Base-by-base conservation (phyloP, 331 rosid species). In the Arachis monticola region DNA sequence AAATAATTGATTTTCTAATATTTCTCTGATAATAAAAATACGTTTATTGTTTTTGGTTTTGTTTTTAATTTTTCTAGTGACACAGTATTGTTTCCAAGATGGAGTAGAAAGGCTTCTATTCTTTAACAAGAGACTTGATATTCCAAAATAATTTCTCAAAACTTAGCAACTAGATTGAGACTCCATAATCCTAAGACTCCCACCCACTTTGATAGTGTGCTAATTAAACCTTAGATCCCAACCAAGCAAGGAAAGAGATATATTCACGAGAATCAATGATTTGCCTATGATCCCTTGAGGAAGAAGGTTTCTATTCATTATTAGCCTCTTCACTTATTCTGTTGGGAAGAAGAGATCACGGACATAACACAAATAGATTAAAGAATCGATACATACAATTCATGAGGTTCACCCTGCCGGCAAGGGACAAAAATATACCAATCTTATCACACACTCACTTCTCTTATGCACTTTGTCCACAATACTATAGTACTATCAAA, bases 241-340 rank as follows among this genome's bases (percentile, higher is more conserved):
- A 31, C 46, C 45, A n/a, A 56, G 11, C 3, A 14, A 5, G 64
- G 6, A 38, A 76, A 76, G 74, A 35, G 40, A 35, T 35, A 35
- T 35, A 35, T 47, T 59, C 47, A 30, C 42, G 69, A 40, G 80
- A 80, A 80, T 80, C 73, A 62, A 5, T 35, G 40, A 35, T 45
- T 80, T 73, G 27, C 50, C 40, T 4, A 35, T 35, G 5, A 35
- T 61, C 61, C 56, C 80, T 80, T 80, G 14, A 0, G 5, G 31
- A 48, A 12, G 74, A 81, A 81, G 84, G 84, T 70, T 75, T 81
- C 57, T 69, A 53, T 74, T 80, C 48, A 60, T 52, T 10, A 12
- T 13, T 44, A 67, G 73, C 46, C 55, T 50, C 5, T 9, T 52
- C 60, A 51, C 51, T 59, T 73, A 60, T 60, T 80, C 83, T 79